Evolutionary conservation across 345 rosid species (phyloP), one percentile per base, ranked within the genome.

Genomic region (Sonneratia caseolaris): DNA sequence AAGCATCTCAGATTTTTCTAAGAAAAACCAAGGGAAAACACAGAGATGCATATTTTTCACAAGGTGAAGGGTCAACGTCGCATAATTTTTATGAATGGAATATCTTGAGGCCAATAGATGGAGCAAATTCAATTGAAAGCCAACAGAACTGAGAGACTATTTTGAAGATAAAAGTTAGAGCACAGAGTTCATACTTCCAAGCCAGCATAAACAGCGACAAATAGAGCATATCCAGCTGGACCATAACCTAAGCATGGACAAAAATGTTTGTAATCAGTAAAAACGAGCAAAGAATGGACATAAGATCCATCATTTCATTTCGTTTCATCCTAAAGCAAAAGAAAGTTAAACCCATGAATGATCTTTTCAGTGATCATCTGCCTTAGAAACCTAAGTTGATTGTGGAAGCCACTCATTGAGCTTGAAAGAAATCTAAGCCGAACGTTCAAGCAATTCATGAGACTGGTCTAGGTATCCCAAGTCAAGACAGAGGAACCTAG

Each of bases 181-280:
- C 5, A 72, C 56, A 67, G 79, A 71, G 69, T 45, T 61, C 84
- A 77, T 87, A 88, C 99, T 83, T 95, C 64, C 73, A 95, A 79
- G 36, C 97, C 99, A 51, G 99, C 99, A 79, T 95, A 90, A 5
- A 87, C 97, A n/a, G 91, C 97, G 59, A 95, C 85, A 81, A 94
- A 94, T 72, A 94, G 59, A 53, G 97, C 99, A 80, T 95, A 95
- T 57, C 99, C 99, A 72, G 93, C 89, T 0, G 99, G 86, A 35
- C 99, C 99, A 77, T 91, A 90, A 77, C 92, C 99, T 95, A 89
- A 68, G 38, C 68, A 77, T 64, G 59, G 12, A 57, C 5, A 42
- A 9, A 42, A 42, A 79, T 68, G n/a, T 47, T 43, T 53, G 18
- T 53, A 45, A 76, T 62, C 62, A 77, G 67, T 67, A 40, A 66